These are phyloP conservation scores for Glebionis coronaria DNA, from an alignment of 129 eudicot species.

Conservation along the genomic window DNA sequence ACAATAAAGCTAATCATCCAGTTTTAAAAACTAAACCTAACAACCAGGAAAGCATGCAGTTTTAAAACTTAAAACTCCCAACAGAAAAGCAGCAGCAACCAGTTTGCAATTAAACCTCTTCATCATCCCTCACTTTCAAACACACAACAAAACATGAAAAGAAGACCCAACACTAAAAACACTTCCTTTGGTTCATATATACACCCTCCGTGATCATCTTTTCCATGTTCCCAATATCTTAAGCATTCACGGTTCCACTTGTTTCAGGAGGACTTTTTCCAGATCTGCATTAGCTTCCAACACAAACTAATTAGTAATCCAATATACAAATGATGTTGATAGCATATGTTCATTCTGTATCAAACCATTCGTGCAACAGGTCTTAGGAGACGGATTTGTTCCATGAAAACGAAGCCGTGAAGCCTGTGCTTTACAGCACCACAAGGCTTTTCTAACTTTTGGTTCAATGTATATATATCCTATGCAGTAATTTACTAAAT, in stretches of 20 bases:
- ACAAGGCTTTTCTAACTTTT: neutral
- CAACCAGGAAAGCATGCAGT: no score
- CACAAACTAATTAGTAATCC: constrained; percentile 14
- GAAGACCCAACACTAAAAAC: neutral
- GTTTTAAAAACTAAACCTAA: neutral
- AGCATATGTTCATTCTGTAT: neutral
- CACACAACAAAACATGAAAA: no score
- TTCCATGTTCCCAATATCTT: constrained; percentile 3
- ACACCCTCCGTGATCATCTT: constrained; percentile 1
- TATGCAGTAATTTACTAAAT: neutral
- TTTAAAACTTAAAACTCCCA: no score
- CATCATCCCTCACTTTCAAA: neutral
- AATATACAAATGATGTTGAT: neutral
- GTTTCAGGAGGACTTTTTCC: constrained; percentile 23
- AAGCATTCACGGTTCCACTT: constrained; percentile 3
- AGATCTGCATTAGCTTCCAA: constrained; percentile 21
- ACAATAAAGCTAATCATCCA: neutral
- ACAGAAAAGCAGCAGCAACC: neutral
- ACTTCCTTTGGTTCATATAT: constrained; percentile 7
- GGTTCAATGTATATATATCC: neutral
- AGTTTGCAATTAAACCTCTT: no score
- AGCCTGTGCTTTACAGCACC: neutral
- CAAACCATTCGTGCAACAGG: neutral
- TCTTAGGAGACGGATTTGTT: neutral
- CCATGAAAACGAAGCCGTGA: neutral